Base-by-base conservation (phyloP, 2,329 filamentous ascomycete genomes). In the Ceratocystis alfenasii region DNA sequence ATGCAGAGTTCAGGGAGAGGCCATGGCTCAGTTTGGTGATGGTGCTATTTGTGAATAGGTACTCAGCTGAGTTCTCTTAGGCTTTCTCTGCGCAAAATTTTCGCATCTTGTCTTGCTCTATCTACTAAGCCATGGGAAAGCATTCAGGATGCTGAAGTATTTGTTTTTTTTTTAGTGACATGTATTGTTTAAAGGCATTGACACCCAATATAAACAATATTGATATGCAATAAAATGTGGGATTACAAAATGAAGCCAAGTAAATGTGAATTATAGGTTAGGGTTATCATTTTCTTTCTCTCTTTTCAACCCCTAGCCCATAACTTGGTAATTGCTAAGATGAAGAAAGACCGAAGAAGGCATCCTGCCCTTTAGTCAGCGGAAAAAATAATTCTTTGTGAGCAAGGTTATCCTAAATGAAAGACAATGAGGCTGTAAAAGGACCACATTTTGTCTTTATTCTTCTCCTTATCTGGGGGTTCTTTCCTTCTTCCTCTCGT, bases 1-100 rank as follows among this genome's bases (percentile, higher is more conserved):
- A 33, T 59, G 55, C 55, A 59, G 15, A n/a, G 55, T n/a, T 59
- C 28, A 59, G 28, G 55, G 33, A 33, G 55, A 59, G 55, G 55
- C 55, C 17, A 20, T 59, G 15, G 55, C 25, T 59, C 28, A 1
- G 48, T 50, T 25, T 50, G 8, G 48, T 10, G 48, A n/a, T 25
- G 12, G 22, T 28, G 10, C 36, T 41, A 6, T 28, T 10, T 53
- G 48, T 28, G 48, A 53, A 28, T 10, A 53, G 48, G 25, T 22
- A 10, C 20, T 53, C 8, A 20, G 20, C 48, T 53, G n/a, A 15
- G 46, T n/a, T 48, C 5, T 48, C 46, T 17, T 6, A 17, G 5
- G 46, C n/a, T 20, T 10, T 8, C 17, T n/a, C 6, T 22, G 20
- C 46, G 20, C 46, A 20, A n/a, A 20, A n/a, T 48, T 22, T 10